Evolutionary conservation across 768 basidiomycete genomes (phyloP).

Genomic region (Dioszegia hungarica): DNA sequence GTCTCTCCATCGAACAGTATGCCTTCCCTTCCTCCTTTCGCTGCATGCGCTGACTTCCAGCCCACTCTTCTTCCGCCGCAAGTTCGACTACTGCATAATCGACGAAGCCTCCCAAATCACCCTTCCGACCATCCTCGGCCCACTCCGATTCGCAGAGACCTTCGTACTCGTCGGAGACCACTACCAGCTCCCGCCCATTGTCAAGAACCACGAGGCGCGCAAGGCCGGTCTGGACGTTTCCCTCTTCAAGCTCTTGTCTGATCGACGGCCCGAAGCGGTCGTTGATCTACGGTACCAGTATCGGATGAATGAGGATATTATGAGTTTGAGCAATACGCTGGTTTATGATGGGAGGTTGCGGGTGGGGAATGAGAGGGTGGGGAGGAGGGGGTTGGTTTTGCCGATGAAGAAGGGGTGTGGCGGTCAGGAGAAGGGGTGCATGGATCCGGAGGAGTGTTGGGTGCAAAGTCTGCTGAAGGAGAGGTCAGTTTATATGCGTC

Average conservation of each 20-base stretch:
- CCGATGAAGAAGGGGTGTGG: slow-evolving; percentile 52
- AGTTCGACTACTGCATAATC: slow-evolving; percentile 93
- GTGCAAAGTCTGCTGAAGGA: slow-evolving; percentile 61
- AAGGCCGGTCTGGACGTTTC: slow-evolving; percentile 83
- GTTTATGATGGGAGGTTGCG: slow-evolving; percentile 72
- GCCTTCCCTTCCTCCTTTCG: slow-evolving; percentile 43
- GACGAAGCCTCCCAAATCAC: slow-evolving; percentile 99
- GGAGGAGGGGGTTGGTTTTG: slow-evolving; percentile 58
- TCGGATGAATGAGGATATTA: slow-evolving; percentile 94
- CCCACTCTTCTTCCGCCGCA: slow-evolving; percentile 74
- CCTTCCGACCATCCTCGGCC: slow-evolving; percentile 88
- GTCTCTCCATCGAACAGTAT: slow-evolving; percentile 88
- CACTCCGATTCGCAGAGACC: slow-evolving; percentile 78
- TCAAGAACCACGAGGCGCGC: slow-evolving; percentile 71
- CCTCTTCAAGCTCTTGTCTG: slow-evolving; percentile 80
- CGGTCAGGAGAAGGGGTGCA: neutral
- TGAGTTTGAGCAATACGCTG: slow-evolving; percentile 79
- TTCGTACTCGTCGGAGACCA: slow-evolving; percentile 97
- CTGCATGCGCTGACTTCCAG: slow-evolving; percentile 50
- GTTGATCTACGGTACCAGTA: slow-evolving; percentile 85
- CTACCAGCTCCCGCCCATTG: slow-evolving; percentile 91
- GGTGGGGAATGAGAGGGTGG: slow-evolving; percentile 73
- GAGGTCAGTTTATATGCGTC: slow-evolving; percentile 53
- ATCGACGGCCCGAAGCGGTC: slow-evolving; percentile 78
- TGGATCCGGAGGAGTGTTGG: slow-evolving; percentile 59